These are phyloP conservation scores for Leishmania aethiopica DNA, from an alignment of 208 protist genomes.

Conservation along the genomic window DNA sequence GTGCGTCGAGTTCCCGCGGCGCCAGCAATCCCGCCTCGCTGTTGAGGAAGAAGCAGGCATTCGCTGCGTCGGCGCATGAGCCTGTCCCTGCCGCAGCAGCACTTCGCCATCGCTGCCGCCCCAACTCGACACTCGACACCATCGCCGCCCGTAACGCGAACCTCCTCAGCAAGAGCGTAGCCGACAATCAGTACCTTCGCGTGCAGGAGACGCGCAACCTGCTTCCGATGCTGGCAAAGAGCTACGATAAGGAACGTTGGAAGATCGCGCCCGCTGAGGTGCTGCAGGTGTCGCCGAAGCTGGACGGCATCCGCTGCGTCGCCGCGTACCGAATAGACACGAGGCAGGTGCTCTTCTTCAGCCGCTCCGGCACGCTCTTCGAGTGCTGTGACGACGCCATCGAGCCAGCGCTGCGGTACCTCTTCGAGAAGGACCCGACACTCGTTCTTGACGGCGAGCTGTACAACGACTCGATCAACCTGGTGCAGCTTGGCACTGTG, in stretches of 20 bases:
- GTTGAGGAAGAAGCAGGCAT: neutral
- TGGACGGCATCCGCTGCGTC: slow-evolving; percentile 91
- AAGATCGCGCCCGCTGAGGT: slow-evolving; percentile 60
- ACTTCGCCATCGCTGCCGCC: slow-evolving; percentile 60
- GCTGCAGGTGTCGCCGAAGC: slow-evolving; percentile 84
- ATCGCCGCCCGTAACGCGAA: slow-evolving; percentile 60
- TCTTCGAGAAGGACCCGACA: slow-evolving; percentile 71
- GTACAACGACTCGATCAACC: slow-evolving; percentile 76
- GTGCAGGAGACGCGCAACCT: slow-evolving; percentile 69
- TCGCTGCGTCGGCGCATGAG: neutral
- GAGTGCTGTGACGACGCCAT: slow-evolving; percentile 86
- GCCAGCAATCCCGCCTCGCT: neutral
- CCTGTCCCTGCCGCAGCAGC: neutral
- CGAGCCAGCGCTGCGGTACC: slow-evolving; percentile 53
- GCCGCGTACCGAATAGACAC: slow-evolving; percentile 62
- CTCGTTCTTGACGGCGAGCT: slow-evolving; percentile 91
- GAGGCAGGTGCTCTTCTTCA: slow-evolving; percentile 75
- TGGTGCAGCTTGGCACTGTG: slow-evolving; percentile 17
- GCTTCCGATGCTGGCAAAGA: slow-evolving; percentile 89
- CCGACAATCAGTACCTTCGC: slow-evolving; percentile 69
- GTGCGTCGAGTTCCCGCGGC: neutral
- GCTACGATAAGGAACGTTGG: slow-evolving; percentile 58
- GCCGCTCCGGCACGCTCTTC: slow-evolving; percentile 82
- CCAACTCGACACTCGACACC: slow-evolving; percentile 40
- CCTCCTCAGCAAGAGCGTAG: slow-evolving; percentile 71